Evolutionary conservation across 352 stramenopile species (phyloP), one percentile per base, ranked within the genome.

Genomic region (Blastocystis sp.): DNA sequence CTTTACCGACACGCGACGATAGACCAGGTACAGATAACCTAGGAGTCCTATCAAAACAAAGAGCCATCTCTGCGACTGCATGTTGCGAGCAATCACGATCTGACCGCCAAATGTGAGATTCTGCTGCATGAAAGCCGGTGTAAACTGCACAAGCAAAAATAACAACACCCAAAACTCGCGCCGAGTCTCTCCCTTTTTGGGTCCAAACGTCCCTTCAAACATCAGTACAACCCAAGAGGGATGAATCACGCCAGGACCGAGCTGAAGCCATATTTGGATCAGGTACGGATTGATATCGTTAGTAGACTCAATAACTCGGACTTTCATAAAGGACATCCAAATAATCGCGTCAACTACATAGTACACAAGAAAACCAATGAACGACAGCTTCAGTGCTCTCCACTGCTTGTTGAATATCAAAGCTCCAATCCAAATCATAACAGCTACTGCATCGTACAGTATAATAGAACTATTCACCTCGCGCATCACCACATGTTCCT

Each of bases 151-250:
- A 20, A 73, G 15, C 11, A 88, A 50, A 39, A 88, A 88, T 15
- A 88, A 15, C 9, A 77, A 39, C 9, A 79, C 55, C 77, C 77
- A 88, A n/a, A 88, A 88, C 47, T 63, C 45, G 13, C 29, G 26
- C 15, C 29, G 15, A 8, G 59, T 77, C 43, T 79, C 15, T 26
- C 68, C 47, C 13, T 53, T 50, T 11, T 76, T 23, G 20, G 77
- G 62, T 41, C 77, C 77, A 43, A 88, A 88, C 11, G 77, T 88
- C n/a, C 77, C 77, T 50, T 88, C 77, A 15, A 88, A 45, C 77
- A 88, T 76, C 15, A 88, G 23, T 62, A 59, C 59, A 20, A 88
- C 61, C 37, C 53, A 88, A 23, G 77, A 88, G 0, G 77, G 77
- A 77, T 88, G 77, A 69, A 88, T 88, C 29, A 88, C 41, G 6